Evolutionary conservation across 2,329 filamentous ascomycete genomes (phyloP), one percentile per base, ranked within the genome.

Genomic region (Beauveria sp.): DNA sequence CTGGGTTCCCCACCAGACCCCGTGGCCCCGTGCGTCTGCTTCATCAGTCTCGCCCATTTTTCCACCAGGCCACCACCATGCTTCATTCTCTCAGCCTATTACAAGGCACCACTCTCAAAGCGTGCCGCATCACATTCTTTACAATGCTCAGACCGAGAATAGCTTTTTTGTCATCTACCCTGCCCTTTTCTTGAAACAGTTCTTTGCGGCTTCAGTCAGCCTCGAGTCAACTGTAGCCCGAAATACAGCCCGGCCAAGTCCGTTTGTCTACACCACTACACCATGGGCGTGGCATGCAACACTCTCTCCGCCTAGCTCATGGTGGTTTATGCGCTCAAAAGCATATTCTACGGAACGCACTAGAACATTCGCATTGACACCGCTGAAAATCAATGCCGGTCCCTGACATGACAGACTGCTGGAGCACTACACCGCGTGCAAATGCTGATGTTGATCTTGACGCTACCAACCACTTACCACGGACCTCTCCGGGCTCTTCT

Each of bases 401-500:
- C 38, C 48, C 34, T 45, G 48, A 18, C 48, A 26, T 51, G 38
- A 60, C 34, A 31, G 18, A 40, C 42, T 14, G 28, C 18, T 38
- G 10, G 34, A 38, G 34, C 34, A 38, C 34, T 22, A 22, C 22
- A 2, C 18, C 24, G 18, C 14, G 28, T 51, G 56, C 34, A 12
- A 18, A 34, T 24, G 46, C n/a, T 43, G 48, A 60, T 51, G 48
- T 28, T 22, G 48, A 60, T 60, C 22, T 60, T 60, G 38, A 46
- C 48, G 34, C 24, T 45, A 20, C 5, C 7, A 38, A 12, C 10
- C 5, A 42, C n/a, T n/a, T 52, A 20, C 8, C 12, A 48, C 42
- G n/a, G 8, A 42, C 51, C 34, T n/a, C 14, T 26, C 34, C 5
- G 34, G 12, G 14, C 34, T 38, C 34, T 16, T 38, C 34, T 6